Evolutionary conservation across 2,329 filamentous ascomycete genomes (phyloP).

Genomic region (Basipetospora chlamydospora): DNA sequence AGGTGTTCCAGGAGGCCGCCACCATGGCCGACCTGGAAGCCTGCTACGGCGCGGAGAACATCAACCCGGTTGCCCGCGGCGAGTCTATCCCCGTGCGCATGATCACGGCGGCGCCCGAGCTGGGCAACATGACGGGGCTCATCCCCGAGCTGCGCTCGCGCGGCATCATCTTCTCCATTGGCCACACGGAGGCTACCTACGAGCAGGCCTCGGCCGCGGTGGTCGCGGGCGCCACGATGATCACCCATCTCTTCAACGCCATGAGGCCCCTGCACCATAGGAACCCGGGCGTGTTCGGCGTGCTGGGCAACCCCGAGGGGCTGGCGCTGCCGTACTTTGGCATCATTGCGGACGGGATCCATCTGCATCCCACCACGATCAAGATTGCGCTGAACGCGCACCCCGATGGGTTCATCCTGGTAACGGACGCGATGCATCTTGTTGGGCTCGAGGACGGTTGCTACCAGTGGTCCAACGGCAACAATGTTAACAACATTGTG

Average conservation of each 20-base stretch:
- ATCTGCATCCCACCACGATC: slow-evolving; percentile 75
- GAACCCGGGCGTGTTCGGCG: slow-evolving; percentile 79
- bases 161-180: slow-evolving; percentile 65
- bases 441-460: slow-evolving; percentile 71
- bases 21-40: slow-evolving; percentile 50
- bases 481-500: slow-evolving; percentile 40
- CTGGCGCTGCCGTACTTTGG: slow-evolving; percentile 62
- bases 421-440: slow-evolving; percentile 85
- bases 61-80: slow-evolving; percentile 26
- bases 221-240: slow-evolving; percentile 67
- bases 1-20: slow-evolving; percentile 52
- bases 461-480: slow-evolving; percentile 74
- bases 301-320: slow-evolving; percentile 54
- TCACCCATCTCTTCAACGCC: slow-evolving; percentile 88
- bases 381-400: slow-evolving; percentile 83
- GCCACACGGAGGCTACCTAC: slow-evolving; percentile 78
- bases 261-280: slow-evolving; percentile 85
- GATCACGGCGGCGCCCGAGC: slow-evolving; percentile 77
- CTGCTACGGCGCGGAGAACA: slow-evolving; percentile 60
- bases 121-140: slow-evolving; percentile 50
- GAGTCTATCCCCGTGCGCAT: slow-evolving; percentile 47
- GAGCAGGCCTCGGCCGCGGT: slow-evolving; percentile 63
- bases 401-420: slow-evolving; percentile 70
- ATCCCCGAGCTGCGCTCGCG: slow-evolving; percentile 52
- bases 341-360: slow-evolving; percentile 80